A percentile compares a stretch with the other conserved stretches of the same genome.
Conservation (phyloP, 2,329 filamentous ascomycete genomes). For the Diaporthe citrichinensis region DNA sequence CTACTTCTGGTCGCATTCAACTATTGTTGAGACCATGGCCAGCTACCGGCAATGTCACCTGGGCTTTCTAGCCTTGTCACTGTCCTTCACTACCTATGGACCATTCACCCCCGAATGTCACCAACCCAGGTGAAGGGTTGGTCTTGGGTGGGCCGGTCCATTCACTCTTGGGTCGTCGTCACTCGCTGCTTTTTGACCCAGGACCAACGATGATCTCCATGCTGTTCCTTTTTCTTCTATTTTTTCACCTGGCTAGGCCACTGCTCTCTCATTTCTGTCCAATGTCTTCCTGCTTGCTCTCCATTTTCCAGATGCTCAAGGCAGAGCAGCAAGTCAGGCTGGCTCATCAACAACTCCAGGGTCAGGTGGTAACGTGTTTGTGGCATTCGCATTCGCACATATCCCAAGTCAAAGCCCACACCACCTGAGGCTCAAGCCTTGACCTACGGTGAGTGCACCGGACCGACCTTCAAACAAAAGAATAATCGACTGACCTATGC, state of each 20-base stretch:
- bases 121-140: neutral
- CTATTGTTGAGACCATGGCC: neutral
- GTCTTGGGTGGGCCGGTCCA: neutral
- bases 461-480: neutral
- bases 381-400: neutral
- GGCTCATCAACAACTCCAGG: too few species aligned
- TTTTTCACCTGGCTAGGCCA: neutral
- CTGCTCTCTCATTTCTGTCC: neutral
- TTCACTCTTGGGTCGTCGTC: neutral
- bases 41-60: neutral
- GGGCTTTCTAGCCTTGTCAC: neutral
- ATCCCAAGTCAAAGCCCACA: neutral
- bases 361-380: too few species aligned
- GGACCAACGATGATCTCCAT: neutral
- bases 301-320: neutral
- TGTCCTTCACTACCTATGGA: neutral
- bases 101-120: neutral
- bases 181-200: constrained; percentile 18
- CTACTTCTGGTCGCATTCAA: neutral
- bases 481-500: neutral
- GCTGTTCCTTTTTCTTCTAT: neutral
- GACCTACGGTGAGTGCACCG: neutral
- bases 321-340: too few species aligned
- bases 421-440: neutral
- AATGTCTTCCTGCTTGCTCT: neutral